Conservation (phyloP, 225 moss, liverwort and hornwort species). For the Bryum argenteum region DNA sequence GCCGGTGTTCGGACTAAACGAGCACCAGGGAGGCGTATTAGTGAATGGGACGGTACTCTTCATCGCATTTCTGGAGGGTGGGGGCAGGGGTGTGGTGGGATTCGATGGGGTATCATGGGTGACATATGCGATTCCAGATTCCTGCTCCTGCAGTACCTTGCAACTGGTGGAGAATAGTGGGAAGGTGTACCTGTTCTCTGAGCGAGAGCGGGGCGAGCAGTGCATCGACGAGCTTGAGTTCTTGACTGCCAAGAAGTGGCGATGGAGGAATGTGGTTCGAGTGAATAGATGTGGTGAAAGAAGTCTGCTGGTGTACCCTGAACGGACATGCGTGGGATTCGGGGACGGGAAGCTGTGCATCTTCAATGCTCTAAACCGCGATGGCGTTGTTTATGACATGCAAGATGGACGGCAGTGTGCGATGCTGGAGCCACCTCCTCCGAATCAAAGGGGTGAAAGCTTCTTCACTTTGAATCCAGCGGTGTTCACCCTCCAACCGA, state of each 20-base stretch:
- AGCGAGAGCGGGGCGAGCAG: conserved; percentile 25
- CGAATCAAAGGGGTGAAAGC: neutral
- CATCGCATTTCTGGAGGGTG: too few relatives aligned
- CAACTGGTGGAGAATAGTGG: conserved; percentile 17
- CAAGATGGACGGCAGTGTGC: neutral
- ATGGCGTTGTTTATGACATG: conserved; percentile 30
- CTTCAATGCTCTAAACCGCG: conserved; percentile 34
- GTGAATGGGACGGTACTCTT: too few relatives aligned
- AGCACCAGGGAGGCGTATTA: too few relatives aligned
- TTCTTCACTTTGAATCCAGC: conserved; percentile 21
- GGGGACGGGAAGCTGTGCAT: conserved; percentile 34
- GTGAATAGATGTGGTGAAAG: conserved; percentile 23
- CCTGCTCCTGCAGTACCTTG: neutral
- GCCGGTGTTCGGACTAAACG: conserved; percentile 12
- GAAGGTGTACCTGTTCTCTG: conserved; percentile 27
- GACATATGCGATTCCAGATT: neutral
- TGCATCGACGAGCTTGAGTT: conserved; percentile 20
- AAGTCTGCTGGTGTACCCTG: too few relatives aligned
- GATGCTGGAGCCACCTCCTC: neutral
- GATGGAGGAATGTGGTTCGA: neutral
- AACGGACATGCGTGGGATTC: conserved; percentile 21
- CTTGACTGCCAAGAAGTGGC: too few relatives aligned
- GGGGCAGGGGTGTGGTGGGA: too few relatives aligned
- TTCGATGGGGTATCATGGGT: conserved; percentile 27
- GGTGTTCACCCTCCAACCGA: conserved; percentile 3